Evolutionary conservation across 129 eudicot genomes (phyloP), one percentile per base, ranked within the genome.

Genomic region (Flaveria trinervia): DNA sequence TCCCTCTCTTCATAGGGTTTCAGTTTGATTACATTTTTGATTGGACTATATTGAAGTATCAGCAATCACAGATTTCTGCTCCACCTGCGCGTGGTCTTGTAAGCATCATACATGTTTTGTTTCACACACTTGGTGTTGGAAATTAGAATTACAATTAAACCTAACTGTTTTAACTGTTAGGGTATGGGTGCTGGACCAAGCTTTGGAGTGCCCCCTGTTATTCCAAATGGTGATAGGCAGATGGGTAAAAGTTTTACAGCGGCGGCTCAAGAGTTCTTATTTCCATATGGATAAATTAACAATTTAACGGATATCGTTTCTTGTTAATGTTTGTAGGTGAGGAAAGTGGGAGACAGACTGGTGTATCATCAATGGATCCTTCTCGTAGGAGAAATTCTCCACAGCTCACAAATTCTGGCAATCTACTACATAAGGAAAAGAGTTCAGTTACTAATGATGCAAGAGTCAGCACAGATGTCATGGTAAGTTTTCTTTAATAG

Each of bases 1-100:
- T 80, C 67, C 30, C 17, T 80, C 36, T 39, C 18, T 48, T 23
- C 73, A 80, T 84, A 92, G 98, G 98, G 56, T 92, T 92, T 72
- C 98, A 92, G 84, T 92, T 92, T 70, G 98, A 92, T 80, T 92
- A 92, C 70, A 96, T 92, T 75, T 92, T 92, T 84, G 98, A 92
- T 76, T 92, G 98, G 98, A 92, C 94, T 16, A 92, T 93, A 44
- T 83, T 93, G 82, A 93, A 90, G 88, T 90, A 93, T 84, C 98
- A 93, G 83, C 95, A 85, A 74, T 88, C 98, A 66, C 92, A 90
- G 74, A 80, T 85, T 46, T 83, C 89, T 18, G 86, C 89, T 68
- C 90, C 96, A 76, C 90, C 97, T 80, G 60, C 87, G 23, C 85
- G 92, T 39, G 84, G 82, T 45, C 81, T 82, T 62, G 98, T 88